Conservation (phyloP, 169 alveolate genomes). For the Plasmodium malariae region DNA sequence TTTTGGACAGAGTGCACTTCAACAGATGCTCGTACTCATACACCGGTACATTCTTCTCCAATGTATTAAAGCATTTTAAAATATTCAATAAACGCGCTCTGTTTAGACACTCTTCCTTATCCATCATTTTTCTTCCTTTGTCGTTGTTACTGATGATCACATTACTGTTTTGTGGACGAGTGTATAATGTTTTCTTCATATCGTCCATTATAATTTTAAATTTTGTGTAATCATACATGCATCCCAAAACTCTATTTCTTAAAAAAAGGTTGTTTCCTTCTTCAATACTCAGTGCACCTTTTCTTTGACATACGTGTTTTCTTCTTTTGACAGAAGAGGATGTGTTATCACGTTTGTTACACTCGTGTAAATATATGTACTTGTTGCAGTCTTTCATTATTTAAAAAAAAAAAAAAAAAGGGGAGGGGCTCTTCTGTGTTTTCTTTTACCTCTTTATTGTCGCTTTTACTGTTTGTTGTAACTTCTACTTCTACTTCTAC, state of each 20-base stretch:
- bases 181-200: not conserved
- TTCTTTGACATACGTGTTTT: not conserved
- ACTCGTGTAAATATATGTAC: not conserved
- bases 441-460: not conserved
- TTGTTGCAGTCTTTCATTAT: not conserved
- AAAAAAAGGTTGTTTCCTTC: not conserved
- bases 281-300: not conserved
- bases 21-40: constrained; percentile 16
- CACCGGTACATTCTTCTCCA: not conserved
- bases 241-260: not conserved
- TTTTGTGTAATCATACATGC: not conserved
- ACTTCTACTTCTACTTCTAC: too few species aligned
- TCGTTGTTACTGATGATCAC: not conserved
- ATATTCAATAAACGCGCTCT: not conserved
- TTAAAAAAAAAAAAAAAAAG: too few species aligned
- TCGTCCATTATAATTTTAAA: not conserved
- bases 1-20: not conserved
- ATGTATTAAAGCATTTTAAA: not conserved
- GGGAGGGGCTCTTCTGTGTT: not conserved
- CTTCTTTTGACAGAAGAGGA: not conserved
- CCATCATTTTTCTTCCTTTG: not conserved
- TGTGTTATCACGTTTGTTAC: not conserved
- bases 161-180: not conserved
- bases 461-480: not conserved
- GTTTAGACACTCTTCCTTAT: not conserved